phyloP scores from a whole-genome alignment of 2,329 filamentous ascomycete genomes.

The Phyllachora maydis region DNA sequence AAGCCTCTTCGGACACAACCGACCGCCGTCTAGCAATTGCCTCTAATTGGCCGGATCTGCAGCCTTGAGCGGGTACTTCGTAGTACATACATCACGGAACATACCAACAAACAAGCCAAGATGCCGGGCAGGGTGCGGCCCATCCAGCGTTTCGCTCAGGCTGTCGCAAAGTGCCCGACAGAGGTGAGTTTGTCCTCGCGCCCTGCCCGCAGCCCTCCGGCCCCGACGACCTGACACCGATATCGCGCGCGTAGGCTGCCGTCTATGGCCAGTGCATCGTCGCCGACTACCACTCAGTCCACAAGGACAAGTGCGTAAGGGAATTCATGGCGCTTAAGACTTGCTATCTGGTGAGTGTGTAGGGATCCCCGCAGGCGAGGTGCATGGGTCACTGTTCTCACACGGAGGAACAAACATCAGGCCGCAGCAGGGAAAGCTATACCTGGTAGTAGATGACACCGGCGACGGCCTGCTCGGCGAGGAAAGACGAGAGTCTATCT shows the following conservation, averaged over 20 bases:
- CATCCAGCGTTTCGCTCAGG: constrained; percentile 31
- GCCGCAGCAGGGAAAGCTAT: no score
- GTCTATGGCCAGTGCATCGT: constrained; percentile 83
- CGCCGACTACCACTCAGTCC: constrained; percentile 71
- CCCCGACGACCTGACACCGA: constrained; percentile 1
- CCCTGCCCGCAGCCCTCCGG: no score
- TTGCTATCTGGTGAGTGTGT: constrained; percentile 62
- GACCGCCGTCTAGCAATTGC: no score
- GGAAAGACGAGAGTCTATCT: no score
- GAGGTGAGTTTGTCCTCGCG: constrained; percentile 23
- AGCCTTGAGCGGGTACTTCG: no score
- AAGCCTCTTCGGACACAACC: no score
- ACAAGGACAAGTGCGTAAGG: constrained; percentile 74
- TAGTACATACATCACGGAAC: no score
- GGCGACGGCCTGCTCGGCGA: no score
- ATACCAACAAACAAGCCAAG: no score
- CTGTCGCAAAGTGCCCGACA: constrained; percentile 31
- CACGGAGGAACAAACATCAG: constrained; percentile 9
- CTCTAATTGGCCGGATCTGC: no score
- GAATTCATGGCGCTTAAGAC: constrained; percentile 77
- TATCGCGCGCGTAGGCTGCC: constrained; percentile 36
- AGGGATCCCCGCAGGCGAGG: no score
- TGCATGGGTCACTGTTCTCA: background rate
- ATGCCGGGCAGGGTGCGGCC: constrained; percentile 21
- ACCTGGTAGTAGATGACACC: no score